Evolutionary conservation across 2,329 filamentous ascomycete genomes (phyloP).

Genomic region (Xylariaceae sp.): DNA sequence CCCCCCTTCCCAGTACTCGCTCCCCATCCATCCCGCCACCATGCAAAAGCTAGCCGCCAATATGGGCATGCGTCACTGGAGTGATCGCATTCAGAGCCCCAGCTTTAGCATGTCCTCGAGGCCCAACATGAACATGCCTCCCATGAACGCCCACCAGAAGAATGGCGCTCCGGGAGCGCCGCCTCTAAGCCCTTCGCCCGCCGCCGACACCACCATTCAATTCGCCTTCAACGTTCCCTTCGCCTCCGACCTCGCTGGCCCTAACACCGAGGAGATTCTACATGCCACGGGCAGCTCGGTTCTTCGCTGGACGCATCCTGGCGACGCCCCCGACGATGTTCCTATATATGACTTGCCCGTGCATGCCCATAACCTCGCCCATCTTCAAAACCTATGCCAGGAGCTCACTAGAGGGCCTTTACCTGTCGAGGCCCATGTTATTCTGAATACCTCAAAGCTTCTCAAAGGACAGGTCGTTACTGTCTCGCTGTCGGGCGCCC

Average conservation of each 20-base stretch:
- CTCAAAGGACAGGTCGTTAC: slow-evolving; percentile 70
- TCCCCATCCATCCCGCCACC: slow-evolving; percentile 30
- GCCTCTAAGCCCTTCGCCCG: slow-evolving; percentile 60
- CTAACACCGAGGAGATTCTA: slow-evolving; percentile 89
- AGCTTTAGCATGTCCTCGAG: slow-evolving; percentile 58
- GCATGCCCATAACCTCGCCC: slow-evolving; percentile 78
- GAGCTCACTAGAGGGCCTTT: slow-evolving; percentile 67
- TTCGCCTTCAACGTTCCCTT: slow-evolving; percentile 98
- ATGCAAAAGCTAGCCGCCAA: slow-evolving; percentile 64
- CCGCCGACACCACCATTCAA: slow-evolving; percentile 73
- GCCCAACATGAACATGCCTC: slow-evolving; percentile 51
- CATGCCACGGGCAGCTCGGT: slow-evolving; percentile 86
- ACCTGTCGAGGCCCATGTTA: slow-evolving; percentile 76
- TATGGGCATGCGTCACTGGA: slow-evolving; percentile 69
- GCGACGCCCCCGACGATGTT: slow-evolving; percentile 76
- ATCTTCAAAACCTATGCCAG: slow-evolving; percentile 71
- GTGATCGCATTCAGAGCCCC: slow-evolving; percentile 59
- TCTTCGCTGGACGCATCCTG: slow-evolving; percentile 87
- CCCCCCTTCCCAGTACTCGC: slow-evolving; percentile 7
- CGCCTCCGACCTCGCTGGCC: slow-evolving; percentile 83
- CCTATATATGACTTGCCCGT: slow-evolving; percentile 88
- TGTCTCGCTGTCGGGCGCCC: slow-evolving; percentile 82
- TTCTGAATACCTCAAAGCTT: slow-evolving; percentile 72
- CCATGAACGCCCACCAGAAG: slow-evolving; percentile 54
- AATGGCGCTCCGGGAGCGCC: slow-evolving; percentile 46